phyloP scores from a whole-genome alignment of 805 yeast species.

The Groenewaldozyma tartarivorans region DNA sequence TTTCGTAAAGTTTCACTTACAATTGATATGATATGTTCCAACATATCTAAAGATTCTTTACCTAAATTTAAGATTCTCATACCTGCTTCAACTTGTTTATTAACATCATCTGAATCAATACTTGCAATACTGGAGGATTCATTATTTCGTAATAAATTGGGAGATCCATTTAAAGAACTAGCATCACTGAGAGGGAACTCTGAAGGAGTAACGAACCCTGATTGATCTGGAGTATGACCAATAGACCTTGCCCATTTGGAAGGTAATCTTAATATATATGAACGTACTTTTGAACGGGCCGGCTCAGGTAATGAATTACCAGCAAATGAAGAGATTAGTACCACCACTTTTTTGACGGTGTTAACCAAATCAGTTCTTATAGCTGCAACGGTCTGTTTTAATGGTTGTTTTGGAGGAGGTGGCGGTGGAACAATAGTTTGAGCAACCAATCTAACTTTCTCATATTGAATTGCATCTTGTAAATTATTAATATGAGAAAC shows the following conservation, averaged over 20 bases:
- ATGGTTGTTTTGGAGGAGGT: not conserved
- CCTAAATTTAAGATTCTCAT: conserved; percentile 75
- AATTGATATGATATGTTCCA: conserved; percentile 68
- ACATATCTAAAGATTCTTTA: conserved; percentile 82
- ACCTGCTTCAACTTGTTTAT: conserved; percentile 32
- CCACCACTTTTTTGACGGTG: conserved; percentile 82
- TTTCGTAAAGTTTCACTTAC: conserved; percentile 76
- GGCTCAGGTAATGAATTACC: conserved; percentile 69
- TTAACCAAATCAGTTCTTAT: conserved; percentile 76
- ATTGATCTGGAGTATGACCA: conserved; percentile 8
- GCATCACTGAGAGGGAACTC: not conserved
- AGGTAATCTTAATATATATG: conserved; percentile 68
- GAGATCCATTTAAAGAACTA: not conserved
- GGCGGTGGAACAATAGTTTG: conserved; percentile 17
- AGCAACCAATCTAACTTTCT: conserved; percentile 20
- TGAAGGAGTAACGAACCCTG: conserved; percentile 6
- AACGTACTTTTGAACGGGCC: conserved; percentile 71
- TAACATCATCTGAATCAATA: not conserved
- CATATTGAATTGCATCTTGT: conserved; percentile 42
- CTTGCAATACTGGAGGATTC: not conserved
- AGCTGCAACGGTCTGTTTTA: conserved; percentile 18
- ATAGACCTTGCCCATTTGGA: conserved; percentile 50
- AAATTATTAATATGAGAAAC: conserved; percentile 55
- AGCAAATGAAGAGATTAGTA: conserved; percentile 75
- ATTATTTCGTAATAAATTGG: not conserved